Percentiles rank a stretch among this genome's conserved stretches.
Evolutionary conservation across 176 grass and related monocot species (phyloP).

Genomic region (Tillandsia leiboldiana): DNA sequence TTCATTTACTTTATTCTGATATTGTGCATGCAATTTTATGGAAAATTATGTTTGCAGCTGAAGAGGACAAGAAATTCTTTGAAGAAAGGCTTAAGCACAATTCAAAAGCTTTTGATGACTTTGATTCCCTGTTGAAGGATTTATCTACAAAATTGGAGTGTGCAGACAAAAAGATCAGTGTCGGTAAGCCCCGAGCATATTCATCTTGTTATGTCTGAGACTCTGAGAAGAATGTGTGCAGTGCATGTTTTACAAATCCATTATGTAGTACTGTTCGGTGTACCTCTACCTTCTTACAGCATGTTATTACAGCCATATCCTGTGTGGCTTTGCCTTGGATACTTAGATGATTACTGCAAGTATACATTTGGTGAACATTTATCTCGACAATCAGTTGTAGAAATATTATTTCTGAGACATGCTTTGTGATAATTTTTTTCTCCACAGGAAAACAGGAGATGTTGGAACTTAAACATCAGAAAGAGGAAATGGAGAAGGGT

Average conservation of each 20-base stretch:
- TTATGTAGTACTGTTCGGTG: background rate
- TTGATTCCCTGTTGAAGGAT: constrained; percentile 44
- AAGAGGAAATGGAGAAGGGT: constrained; percentile 62
- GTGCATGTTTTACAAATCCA: background rate
- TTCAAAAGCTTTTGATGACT: constrained; percentile 63
- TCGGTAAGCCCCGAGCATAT: constrained; percentile 29
- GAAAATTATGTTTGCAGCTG: constrained; percentile 42
- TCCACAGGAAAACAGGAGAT: constrained; percentile 48
- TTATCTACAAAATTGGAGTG: constrained; percentile 53
- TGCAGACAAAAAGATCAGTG: constrained; percentile 42
- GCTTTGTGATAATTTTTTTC: background rate
- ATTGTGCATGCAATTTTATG: constrained; percentile 23
- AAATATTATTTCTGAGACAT: background rate
- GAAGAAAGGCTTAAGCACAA: constrained; percentile 56
- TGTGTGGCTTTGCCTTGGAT: background rate
- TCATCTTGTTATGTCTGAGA: background rate
- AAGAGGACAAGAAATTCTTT: constrained; percentile 64
- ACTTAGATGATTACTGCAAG: too few species aligned
- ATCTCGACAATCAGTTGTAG: background rate
- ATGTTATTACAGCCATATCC: background rate
- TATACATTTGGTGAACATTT: background rate
- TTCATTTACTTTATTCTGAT: background rate
- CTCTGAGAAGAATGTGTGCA: background rate
- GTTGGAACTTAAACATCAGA: constrained; percentile 58
- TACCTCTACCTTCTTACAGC: background rate